These are phyloP conservation scores for Marasmius sp. DNA, from an alignment of 1,284 basidiomycete genomes.

Conservation along the genomic window DNA sequence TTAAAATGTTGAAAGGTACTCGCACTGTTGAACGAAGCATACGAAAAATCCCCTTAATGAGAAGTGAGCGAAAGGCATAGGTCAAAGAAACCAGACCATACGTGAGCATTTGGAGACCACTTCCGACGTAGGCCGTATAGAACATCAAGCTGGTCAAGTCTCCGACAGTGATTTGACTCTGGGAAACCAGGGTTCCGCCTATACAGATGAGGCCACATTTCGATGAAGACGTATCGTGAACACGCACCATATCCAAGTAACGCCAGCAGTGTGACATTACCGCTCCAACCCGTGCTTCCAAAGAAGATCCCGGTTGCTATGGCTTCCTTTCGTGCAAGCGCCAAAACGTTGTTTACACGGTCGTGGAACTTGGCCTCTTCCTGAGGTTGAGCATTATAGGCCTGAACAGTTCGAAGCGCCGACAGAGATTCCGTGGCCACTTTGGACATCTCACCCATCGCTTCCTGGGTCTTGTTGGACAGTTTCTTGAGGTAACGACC, in stretches of 20 bases:
- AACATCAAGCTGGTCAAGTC: slow-evolving; percentile 89
- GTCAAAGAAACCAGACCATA: slow-evolving; percentile 36
- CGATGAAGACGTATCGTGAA: neutral
- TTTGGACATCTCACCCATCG: slow-evolving; percentile 93
- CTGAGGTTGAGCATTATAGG: slow-evolving; percentile 78
- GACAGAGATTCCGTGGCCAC: slow-evolving; percentile 89
- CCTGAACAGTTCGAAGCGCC: slow-evolving; percentile 92
- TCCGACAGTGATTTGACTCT: slow-evolving; percentile 86
- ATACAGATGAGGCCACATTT: neutral
- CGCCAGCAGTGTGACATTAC: slow-evolving; percentile 89
- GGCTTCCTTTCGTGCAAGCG: slow-evolving; percentile 85
- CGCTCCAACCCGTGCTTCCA: slow-evolving; percentile 91
- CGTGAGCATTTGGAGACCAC: slow-evolving; percentile 79
- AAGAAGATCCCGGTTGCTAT: slow-evolving; percentile 92
- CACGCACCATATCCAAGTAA: slow-evolving; percentile 84
- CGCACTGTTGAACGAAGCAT: slow-evolving; percentile 21
- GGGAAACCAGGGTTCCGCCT: slow-evolving; percentile 90
- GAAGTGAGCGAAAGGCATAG: neutral
- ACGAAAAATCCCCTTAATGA: slow-evolving; percentile 55
- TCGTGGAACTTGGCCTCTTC: slow-evolving; percentile 74
- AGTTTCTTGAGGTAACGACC: slow-evolving; percentile 93
- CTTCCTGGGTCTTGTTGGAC: slow-evolving; percentile 91
- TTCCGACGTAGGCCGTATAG: slow-evolving; percentile 91
- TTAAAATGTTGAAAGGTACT: neutral
- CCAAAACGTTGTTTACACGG: slow-evolving; percentile 70